Conservation (phyloP, 805 yeast genomes). For the Brettanomyces custersianus region DNA sequence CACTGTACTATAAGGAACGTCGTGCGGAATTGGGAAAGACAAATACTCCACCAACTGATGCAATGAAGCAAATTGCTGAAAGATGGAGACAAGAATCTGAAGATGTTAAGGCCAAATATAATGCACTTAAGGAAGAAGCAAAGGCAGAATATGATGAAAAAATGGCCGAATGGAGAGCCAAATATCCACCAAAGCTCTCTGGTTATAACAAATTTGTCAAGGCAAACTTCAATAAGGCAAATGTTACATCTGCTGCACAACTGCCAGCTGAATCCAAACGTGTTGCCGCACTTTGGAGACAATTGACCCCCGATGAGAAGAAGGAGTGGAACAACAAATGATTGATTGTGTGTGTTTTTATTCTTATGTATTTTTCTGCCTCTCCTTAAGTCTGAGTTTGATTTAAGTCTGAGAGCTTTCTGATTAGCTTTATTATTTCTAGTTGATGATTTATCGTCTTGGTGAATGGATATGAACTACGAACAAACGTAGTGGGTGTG, state of each 20-base stretch:
- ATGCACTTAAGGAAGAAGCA: neutral
- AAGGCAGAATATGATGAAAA: conserved; percentile 2
- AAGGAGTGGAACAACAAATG: conserved; percentile 11
- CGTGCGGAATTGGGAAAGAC: conserved; percentile 3
- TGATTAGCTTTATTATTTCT: too few species aligned
- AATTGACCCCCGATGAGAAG: conserved; percentile 16
- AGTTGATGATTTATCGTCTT: too few species aligned
- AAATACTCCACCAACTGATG: conserved; percentile 4
- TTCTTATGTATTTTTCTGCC: neutral
- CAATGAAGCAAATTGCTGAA: conserved; percentile 9
- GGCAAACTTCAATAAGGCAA: conserved; percentile 8
- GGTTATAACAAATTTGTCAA: conserved; percentile 18
- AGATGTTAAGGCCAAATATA: conserved; percentile 11
- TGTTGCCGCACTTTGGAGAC: conserved; percentile 15
- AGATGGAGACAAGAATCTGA: conserved; percentile 16
- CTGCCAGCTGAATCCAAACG: conserved; percentile 11
- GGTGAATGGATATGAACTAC: too few species aligned
- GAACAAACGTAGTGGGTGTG: too few species aligned
- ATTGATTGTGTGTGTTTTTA: neutral
- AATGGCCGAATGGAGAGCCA: conserved; percentile 18
- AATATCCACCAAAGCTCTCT: conserved; percentile 13
- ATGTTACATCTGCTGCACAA: conserved; percentile 8
- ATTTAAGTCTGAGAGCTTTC: neutral
- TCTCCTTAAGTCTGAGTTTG: neutral
- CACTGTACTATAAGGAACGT: conserved; percentile 10